Base-by-base conservation (phyloP, 2,329 filamentous ascomycete genomes). In the Phaeomoniella chlamydospora region DNA sequence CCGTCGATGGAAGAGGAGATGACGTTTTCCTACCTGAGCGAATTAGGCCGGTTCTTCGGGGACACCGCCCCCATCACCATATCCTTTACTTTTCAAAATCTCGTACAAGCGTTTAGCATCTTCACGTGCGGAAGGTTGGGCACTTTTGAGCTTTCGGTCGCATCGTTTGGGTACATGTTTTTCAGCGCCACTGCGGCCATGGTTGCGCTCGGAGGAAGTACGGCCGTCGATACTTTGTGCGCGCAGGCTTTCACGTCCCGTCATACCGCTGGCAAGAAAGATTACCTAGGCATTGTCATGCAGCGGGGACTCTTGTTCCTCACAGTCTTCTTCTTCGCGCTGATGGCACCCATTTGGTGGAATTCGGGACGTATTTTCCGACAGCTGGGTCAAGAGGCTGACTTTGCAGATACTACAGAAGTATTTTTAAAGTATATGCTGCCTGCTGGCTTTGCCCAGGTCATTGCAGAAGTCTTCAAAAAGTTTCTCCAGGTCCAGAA, bases 101-200 rank as follows among this genome's bases (percentile, higher is more conserved):
- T 29, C 4, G 40, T 42, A 4, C 40, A 42, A 37, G 40, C 40
- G 12, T 31, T 42, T 10, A 39, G 40, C 26, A 35, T 35, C 16
- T 15, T 42, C 12, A 42, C 26, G 5, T 37, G 32, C 11, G 40
- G 40, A 13, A 31, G 26, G 13, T 29, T 42, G 15, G 40, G 40
- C 5, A 33, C 40, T 3, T 40, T 39, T 15, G 34, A 42, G 14
- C 16, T 42, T 18, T 34, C 31, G 15, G 38, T 42, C 4, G 34
- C 40, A 6, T 42, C 42, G 2, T 44, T 31, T 22, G 41, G 41
- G 3, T 43, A 39, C 26, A 42, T 41, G 39, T 42, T 43, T 18
- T 31, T 37, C 16, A 31, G 33, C 14, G 36, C 33, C 26, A 43
- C 41, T 1, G 41, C 39, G 2, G 35, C 31, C 16, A 43, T 43